Base-by-base conservation (phyloP, 345 rosid genomes). In the Punica granatum region DNA sequence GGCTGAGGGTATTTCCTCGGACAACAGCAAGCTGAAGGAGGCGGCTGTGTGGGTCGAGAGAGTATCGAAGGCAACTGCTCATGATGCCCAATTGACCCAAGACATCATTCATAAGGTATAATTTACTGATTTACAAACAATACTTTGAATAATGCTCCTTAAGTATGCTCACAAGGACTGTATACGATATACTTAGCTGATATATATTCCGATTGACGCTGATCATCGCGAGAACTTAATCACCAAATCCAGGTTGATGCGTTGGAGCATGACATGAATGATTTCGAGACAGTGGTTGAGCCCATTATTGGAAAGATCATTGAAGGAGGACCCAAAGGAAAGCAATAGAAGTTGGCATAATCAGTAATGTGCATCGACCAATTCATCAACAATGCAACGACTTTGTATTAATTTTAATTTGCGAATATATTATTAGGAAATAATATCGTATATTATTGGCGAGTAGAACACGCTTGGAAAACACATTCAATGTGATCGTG, bases 31-130 rank as follows among this genome's bases (percentile, higher is more conserved):
- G 69, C 78, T 86, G 3, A 84, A 86, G 74, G 75, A 85, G 46
- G 81, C 82, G 11, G 98, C 89, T 59, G 4, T 82, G 70, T 61
- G 76, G 36, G 70, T 83, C 0, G 88, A 92, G 73, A 78, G 75
- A 42, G 72, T 79, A 60, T 85, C 95, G 0, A 81, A 92, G 69
- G 84, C 65, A 71, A 66, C 90, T 25, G 91, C 87, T 16, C 81
- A 85, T 1, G 90, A 88, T 43, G 96, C 93, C 64, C 87, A 78
- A 13, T 19, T 67, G 25, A 76, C 92, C 0, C 37, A 63, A 14
- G 74, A 76, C 35, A 54, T 88, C 69, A 63, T 87, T 74, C 96
- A 81, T 58, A 79, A 88, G 92, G 96, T 88, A 78, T 3, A 44
- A 30, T 33, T 60, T 1, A 9, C 36, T 11, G 18, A 14, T 18